phyloP scores from a whole-genome alignment of 345 rosid genomes.

The Salix dunnii region DNA sequence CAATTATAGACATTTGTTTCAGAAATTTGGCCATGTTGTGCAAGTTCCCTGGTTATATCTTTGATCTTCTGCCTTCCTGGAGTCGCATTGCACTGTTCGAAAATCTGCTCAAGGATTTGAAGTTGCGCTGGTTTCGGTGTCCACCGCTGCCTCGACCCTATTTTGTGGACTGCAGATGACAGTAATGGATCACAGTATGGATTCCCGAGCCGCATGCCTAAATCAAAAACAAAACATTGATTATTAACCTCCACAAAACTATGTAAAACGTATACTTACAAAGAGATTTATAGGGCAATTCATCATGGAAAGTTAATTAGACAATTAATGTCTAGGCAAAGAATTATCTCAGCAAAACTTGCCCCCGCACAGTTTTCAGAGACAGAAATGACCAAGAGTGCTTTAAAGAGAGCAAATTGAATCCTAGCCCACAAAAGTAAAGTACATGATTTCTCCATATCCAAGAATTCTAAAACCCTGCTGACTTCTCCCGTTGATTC shows the following conservation, averaged over 20 bases:
- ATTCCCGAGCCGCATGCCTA: constrained; percentile 45
- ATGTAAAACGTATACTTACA: too few relatives aligned
- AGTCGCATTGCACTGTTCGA: constrained; percentile 48
- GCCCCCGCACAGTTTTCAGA: too few relatives aligned
- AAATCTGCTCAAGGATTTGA: constrained; percentile 54
- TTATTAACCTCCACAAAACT: not conserved
- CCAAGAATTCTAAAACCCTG: too few relatives aligned
- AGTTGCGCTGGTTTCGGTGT: constrained; percentile 60
- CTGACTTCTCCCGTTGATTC: too few relatives aligned
- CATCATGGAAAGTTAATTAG: too few relatives aligned
- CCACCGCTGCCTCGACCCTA: constrained; percentile 66
- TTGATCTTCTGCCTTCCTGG: constrained; percentile 54
- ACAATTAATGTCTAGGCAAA: too few relatives aligned
- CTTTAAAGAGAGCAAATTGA: too few relatives aligned
- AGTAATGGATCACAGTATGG: constrained; percentile 39
- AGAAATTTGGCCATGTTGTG: constrained; percentile 55
- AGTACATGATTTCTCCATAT: too few relatives aligned
- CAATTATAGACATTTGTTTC: constrained; percentile 77
- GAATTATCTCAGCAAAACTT: too few relatives aligned
- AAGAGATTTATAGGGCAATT: too few relatives aligned
- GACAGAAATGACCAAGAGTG: too few relatives aligned
- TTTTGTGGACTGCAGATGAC: constrained; percentile 39
- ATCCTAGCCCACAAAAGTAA: too few relatives aligned
- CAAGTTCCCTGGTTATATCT: constrained; percentile 50
- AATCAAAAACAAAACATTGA: not conserved